phyloP scores from a whole-genome alignment of 2,329 filamentous ascomycete genomes.

The Botryotinia narcissicola region DNA sequence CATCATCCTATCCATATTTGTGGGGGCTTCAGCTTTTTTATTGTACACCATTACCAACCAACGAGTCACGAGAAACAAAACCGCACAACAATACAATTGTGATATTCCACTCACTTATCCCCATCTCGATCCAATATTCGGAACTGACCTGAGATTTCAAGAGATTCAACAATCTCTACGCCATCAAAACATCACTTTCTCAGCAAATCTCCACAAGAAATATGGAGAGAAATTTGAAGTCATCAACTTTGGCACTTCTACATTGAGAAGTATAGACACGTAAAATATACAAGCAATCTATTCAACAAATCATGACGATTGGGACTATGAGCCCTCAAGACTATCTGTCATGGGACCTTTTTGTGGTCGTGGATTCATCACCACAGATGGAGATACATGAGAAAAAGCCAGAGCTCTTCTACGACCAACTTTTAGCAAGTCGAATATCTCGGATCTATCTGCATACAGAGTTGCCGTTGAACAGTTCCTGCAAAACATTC shows the following conservation, averaged over 20 bases:
- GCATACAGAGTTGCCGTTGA: neutral
- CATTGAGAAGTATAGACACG: slow-evolving; percentile 47
- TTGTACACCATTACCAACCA: too few relatives aligned
- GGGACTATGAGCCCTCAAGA: slow-evolving; percentile 39
- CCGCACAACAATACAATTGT: too few relatives aligned
- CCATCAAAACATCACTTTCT: neutral
- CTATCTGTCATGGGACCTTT: slow-evolving; percentile 7
- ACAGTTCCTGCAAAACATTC: neutral
- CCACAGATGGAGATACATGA: slow-evolving; percentile 22
- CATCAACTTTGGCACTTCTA: slow-evolving; percentile 34
- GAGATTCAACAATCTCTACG: neutral
- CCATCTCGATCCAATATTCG: neutral
- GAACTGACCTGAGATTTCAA: neutral
- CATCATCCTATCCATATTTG: too few relatives aligned
- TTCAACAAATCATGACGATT: slow-evolving; percentile 52
- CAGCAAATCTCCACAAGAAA: neutral
- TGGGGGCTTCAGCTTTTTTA: too few relatives aligned
- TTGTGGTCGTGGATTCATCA: slow-evolving; percentile 23
- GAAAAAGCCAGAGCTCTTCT: slow-evolving; percentile 42
- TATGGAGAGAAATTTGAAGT: neutral
- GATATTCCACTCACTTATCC: neutral
- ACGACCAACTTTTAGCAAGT: slow-evolving; percentile 50
- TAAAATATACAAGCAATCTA: slow-evolving; percentile 56
- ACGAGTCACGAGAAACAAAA: too few relatives aligned
- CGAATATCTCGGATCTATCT: slow-evolving; percentile 58